Conservation (phyloP, 805 yeast species). For the Tetrapisispora nanseiensis region DNA sequence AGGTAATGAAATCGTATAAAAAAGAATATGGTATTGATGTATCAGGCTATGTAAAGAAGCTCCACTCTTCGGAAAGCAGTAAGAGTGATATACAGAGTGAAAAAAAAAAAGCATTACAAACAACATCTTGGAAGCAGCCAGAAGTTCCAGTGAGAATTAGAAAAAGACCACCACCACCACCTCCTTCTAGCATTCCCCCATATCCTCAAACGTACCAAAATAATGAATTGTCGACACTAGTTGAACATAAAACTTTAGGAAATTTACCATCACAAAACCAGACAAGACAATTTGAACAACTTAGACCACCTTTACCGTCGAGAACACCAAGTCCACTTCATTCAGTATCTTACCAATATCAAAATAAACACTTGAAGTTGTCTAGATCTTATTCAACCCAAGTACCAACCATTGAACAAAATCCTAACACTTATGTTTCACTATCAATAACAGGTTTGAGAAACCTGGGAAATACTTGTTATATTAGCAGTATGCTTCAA, state of each 20-base stretch:
- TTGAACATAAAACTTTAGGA: slow-evolving; percentile 4
- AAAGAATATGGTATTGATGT: slow-evolving; percentile 17
- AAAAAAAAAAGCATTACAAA: neutral
- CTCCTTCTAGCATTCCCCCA: slow-evolving; percentile 19
- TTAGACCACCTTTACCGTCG: neutral
- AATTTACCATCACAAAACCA: neutral
- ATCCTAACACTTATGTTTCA: slow-evolving; percentile 32
- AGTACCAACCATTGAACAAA: slow-evolving; percentile 33
- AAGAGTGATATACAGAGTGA: neutral
- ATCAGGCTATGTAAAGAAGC: slow-evolving; percentile 15
- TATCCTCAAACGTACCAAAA: slow-evolving; percentile 6
- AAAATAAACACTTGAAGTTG: neutral
- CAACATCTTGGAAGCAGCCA: slow-evolving; percentile 16
- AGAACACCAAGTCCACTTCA: neutral
- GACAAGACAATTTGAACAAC: neutral
- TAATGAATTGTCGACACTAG: neutral
- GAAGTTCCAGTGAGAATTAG: slow-evolving; percentile 19
- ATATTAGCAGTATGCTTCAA: slow-evolving; percentile 66
- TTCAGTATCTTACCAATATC: neutral
- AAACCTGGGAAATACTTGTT: slow-evolving; percentile 67
- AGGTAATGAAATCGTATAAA: slow-evolving; percentile 25
- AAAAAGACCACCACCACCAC: slow-evolving; percentile 23
- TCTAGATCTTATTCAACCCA: slow-evolving; percentile 1
- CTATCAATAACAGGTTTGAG: slow-evolving; percentile 50
- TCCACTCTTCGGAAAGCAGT: slow-evolving; percentile 1